Evolutionary conservation across 768 basidiomycete genomes (phyloP).

Genomic region (Cyclocybe aegerita): DNA sequence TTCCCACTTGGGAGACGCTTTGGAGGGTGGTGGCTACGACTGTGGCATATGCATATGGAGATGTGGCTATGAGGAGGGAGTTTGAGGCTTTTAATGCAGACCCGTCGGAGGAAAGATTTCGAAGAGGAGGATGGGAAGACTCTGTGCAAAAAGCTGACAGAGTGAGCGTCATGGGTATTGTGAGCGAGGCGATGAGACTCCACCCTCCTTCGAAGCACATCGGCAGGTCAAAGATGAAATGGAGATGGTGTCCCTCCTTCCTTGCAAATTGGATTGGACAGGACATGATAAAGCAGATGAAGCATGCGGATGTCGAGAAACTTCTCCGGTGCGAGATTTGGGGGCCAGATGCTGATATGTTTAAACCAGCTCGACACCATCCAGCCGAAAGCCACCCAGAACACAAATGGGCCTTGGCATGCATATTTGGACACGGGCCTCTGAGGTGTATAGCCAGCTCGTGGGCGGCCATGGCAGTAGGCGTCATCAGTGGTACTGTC

Average conservation of each 20-base stretch:
- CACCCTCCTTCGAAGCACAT: constrained; percentile 53
- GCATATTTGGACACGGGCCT: constrained; percentile 50
- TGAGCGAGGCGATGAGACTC: constrained; percentile 47
- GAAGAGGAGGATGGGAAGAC: background rate
- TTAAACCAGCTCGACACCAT: constrained; percentile 42
- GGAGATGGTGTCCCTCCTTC: constrained; percentile 6
- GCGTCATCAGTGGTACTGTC: constrained; percentile 42
- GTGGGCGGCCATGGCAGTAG: constrained; percentile 55
- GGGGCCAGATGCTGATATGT: constrained; percentile 34
- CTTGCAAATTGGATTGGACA: background rate
- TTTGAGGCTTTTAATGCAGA: constrained; percentile 35
- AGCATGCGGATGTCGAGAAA: constrained; percentile 33
- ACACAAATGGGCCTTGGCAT: constrained; percentile 16
- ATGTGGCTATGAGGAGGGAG: constrained; percentile 17
- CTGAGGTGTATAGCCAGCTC: constrained; percentile 45
- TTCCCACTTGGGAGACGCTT: constrained; percentile 61
- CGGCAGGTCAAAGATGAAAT: constrained; percentile 22
- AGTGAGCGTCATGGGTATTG: constrained; percentile 34
- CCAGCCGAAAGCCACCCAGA: constrained; percentile 16
- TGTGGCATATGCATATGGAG: constrained; percentile 35
- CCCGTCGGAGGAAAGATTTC: constrained; percentile 31
- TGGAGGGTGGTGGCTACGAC: constrained; percentile 58
- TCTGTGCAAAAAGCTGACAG: background rate
- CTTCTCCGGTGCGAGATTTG: constrained; percentile 37
- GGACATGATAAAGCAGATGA: constrained; percentile 6